phyloP scores from a whole-genome alignment of 345 rosid genomes.

The Citrus glauca region DNA sequence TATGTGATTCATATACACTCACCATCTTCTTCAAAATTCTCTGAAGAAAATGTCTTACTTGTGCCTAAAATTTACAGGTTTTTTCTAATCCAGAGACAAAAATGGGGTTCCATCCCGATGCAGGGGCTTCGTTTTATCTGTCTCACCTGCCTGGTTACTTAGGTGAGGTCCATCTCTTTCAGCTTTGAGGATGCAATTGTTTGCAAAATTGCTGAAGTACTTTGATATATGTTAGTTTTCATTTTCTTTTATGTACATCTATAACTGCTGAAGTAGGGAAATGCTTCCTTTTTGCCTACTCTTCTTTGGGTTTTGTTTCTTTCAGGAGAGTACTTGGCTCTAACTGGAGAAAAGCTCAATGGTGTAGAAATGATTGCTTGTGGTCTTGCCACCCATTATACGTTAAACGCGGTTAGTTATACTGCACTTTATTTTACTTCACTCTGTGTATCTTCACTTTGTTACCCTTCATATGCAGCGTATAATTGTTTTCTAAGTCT shows the following conservation, averaged over 20 bases:
- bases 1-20: neutral
- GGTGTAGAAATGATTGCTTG: slow-evolving; percentile 92
- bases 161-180: slow-evolving; percentile 33
- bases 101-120: slow-evolving; percentile 88
- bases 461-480: neutral
- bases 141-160: slow-evolving; percentile 84
- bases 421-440: slow-evolving; percentile 1
- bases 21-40: neutral
- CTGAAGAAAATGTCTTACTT: neutral
- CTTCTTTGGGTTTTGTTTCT: neutral
- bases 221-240: neutral
- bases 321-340: slow-evolving; percentile 86
- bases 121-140: slow-evolving; percentile 89
- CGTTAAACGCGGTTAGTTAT: slow-evolving; percentile 58
- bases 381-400: slow-evolving; percentile 89
- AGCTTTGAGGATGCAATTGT: slow-evolving; percentile 6
- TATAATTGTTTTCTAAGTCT: slow-evolving; percentile 11
- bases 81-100: slow-evolving; percentile 77
- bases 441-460: slow-evolving; percentile 9
- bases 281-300: neutral
- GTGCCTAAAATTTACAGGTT: slow-evolving; percentile 36
- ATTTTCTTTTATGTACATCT: neutral
- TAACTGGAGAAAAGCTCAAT: slow-evolving; percentile 84
- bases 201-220: neutral
- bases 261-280: neutral